phyloP scores from a whole-genome alignment of 257 asterid species.

The Solanum tacnaense region DNA sequence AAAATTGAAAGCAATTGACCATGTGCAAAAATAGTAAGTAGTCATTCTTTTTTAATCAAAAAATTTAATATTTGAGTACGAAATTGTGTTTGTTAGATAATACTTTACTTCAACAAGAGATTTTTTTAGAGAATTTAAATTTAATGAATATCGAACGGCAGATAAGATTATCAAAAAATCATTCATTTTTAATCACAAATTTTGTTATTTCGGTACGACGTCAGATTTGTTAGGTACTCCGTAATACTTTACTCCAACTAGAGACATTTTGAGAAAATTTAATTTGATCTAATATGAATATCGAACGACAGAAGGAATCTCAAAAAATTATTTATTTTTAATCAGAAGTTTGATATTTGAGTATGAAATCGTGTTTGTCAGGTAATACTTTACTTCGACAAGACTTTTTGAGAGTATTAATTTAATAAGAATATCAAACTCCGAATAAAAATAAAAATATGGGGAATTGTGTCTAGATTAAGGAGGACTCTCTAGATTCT shows the following conservation, averaged over 20 bases:
- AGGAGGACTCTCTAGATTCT: background rate
- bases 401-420: background rate
- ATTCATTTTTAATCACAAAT: too few species aligned
- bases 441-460: background rate
- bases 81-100: background rate
- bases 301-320: too few species aligned
- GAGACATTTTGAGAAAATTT: too few species aligned
- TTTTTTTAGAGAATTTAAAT: too few species aligned
- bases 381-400: background rate
- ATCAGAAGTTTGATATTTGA: background rate
- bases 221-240: background rate
- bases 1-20: background rate
- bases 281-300: background rate
- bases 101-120: too few species aligned
- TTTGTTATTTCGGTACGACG: background rate
- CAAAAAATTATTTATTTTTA: too few species aligned
- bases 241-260: too few species aligned
- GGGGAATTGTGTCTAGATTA: background rate
- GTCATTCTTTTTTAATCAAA: too few species aligned
- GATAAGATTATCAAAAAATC: too few species aligned
- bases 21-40: background rate
- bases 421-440: background rate
- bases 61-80: rapidly evolving
- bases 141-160: rapidly evolving
- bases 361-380: background rate